Base-by-base conservation (phyloP, 306 rosid genomes). In the Pterocarpus santalinus region DNA sequence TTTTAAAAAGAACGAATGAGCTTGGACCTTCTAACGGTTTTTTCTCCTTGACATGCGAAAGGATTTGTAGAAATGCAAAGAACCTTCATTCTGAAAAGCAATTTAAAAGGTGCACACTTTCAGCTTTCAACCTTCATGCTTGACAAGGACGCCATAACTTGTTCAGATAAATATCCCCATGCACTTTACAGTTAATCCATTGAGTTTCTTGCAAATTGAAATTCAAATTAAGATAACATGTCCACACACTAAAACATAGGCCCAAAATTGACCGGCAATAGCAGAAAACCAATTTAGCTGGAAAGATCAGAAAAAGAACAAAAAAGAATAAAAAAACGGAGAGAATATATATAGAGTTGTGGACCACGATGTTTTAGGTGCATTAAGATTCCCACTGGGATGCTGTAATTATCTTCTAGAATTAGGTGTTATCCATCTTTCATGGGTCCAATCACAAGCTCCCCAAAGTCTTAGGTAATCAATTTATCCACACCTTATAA, bases 61-160 rank as follows among this genome's bases (percentile, higher is more conserved):
- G 13, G 41, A 51, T 51, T 51, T 14, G 57, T 51, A 51, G n/a
- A 51, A 51, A 51, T 67, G 69, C 58, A 28, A 36, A 14, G 36
- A 75, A 57, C 32, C 34, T 36, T 65, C 56, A 58, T 38, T 10
- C 69, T 75, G 78, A 53, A 76, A 83, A 60, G 68, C 44, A 58
- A 56, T 32, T 38, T 60, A 69, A 80, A 82, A 75, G 83, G 60
- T 73, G 60, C 61, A 39, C 41, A 22, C 61, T 5, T 15, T 16
- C 52, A 70, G 46, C 85, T 16, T 80, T 72, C 49, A 76, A 80
- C 52, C 43, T 30, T 62, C 28, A 72, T 81, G 83, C 85, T 81
- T 77, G 64, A 44, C 39, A 46, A 33, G 3, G 35, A 78, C 74
- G 61, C 57, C 64, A 53, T 15, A 60, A 53, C 73, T 65, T 46